Percentiles rank a stretch among this genome's conserved stretches.
Evolutionary conservation across 1,284 basidiomycete genomes (phyloP).

Genomic region (Rhodotorula sp.): DNA sequence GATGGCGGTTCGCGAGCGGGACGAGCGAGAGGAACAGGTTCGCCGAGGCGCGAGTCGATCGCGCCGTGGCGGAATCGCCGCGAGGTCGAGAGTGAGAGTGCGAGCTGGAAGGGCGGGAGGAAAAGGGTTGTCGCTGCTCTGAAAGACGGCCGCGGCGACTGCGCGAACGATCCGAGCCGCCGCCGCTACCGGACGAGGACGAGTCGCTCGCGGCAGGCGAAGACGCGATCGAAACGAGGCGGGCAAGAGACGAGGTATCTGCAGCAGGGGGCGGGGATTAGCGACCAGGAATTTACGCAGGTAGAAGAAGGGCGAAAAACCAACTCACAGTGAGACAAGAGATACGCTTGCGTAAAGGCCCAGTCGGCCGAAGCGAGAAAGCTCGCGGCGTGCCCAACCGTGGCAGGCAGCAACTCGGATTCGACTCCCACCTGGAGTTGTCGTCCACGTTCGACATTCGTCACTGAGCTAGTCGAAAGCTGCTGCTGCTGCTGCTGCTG

Average conservation of each 20-base stretch:
- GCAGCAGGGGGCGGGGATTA: background rate
- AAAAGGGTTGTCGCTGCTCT: background rate
- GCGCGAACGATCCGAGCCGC: background rate
- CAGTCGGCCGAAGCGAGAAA: conserved; percentile 25
- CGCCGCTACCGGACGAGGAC: background rate
- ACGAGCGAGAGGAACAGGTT: conserved; percentile 33
- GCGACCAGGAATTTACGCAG: too few species aligned
- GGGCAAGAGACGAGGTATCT: conserved; percentile 25
- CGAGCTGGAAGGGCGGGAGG: background rate
- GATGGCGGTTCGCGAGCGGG: conserved; percentile 19
- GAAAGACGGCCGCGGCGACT: background rate
- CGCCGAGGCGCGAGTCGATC: conserved; percentile 13
- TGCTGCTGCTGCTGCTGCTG: background rate
- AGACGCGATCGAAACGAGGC: conserved; percentile 27
- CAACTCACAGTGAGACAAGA: conserved; percentile 15
- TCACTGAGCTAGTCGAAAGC: background rate
- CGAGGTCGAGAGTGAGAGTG: background rate
- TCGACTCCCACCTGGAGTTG: background rate
- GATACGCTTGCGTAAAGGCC: conserved; percentile 23
- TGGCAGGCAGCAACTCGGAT: conserved; percentile 4
- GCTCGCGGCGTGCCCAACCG: conserved; percentile 13
- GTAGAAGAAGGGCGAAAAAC: background rate
- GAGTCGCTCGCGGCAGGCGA: background rate
- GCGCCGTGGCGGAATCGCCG: background rate
- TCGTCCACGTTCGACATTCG: background rate